Evolutionary conservation across 805 yeast species (phyloP), one percentile per base, ranked within the genome.

Genomic region (Saccharomycopsis olivae): DNA sequence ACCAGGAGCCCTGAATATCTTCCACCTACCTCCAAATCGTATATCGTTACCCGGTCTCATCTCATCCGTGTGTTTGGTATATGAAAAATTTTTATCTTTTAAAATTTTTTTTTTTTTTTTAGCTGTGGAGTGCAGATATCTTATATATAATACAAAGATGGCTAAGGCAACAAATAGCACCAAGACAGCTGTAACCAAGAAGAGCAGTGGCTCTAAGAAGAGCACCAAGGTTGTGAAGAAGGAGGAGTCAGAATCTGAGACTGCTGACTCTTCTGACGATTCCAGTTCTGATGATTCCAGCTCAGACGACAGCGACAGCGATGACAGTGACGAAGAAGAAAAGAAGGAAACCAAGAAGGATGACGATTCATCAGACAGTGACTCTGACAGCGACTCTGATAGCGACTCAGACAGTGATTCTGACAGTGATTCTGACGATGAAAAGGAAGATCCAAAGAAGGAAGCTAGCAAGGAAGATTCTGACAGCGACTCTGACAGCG

Each of bases 361-460:
- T 50, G 45, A 60, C 53, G 52, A 54, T 52, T 38, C n/a, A n/a
- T n/a, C 60, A 59, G 48, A 64, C 57, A 49, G 47, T 33, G 45
- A 60, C 39, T 49, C 48, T 43, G 54, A 43, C 48, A 53, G 59
- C 40, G 51, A 42, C 35, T 52, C 58, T 25, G 57, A 47, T 33
- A 53, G 57, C 20, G 49, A 46, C 17, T 51, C 55, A 9, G 50
- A 43, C 33, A 51, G 60, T 24, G 56, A 50, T 35, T 53, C 60
- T n/a, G 54, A 52, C 20, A 49, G 53, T 20, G 48, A 47, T 30
- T 43, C 50, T 29, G 38, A 36, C 33, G 39, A n/a, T 20, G 36
- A 29, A 36, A 38, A 16, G 24, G 30, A 36, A 29, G 35, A 40
- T 14, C 33, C 21, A 33, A 39, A 44, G 38, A 57, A 50, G 23